phyloP scores from a whole-genome alignment of 2,329 filamentous ascomycete genomes.

The Dothideomycetes sp. region DNA sequence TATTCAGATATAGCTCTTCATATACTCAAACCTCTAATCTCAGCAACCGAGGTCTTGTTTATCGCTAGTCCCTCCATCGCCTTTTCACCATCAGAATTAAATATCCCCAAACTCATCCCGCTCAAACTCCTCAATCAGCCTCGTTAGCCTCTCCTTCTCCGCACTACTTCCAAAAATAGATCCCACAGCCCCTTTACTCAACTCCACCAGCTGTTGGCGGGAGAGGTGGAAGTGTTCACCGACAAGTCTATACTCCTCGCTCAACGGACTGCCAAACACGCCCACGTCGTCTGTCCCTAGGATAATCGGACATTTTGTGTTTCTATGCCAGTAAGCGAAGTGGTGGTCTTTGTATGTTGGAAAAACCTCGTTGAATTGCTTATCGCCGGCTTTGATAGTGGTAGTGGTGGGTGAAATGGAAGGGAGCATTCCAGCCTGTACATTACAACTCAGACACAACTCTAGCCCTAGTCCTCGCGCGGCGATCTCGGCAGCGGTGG shows the following conservation, averaged over 20 bases:
- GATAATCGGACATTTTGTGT: constrained; percentile 47
- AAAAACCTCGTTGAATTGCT: too few species aligned
- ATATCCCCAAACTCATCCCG: too few species aligned
- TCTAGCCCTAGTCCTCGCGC: constrained; percentile 53
- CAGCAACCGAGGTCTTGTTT: too few species aligned
- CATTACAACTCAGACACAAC: constrained; percentile 71
- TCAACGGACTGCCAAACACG: constrained; percentile 65
- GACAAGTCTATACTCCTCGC: constrained; percentile 66
- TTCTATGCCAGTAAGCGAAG: constrained; percentile 63
- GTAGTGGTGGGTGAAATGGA: too few species aligned
- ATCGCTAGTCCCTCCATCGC: too few species aligned
- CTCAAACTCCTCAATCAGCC: constrained; percentile 11
- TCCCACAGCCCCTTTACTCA: constrained; percentile 52
- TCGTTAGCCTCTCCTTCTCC: constrained; percentile 46
- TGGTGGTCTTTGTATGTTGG: constrained; percentile 60
- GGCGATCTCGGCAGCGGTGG: not conserved
- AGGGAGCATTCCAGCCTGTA: constrained; percentile 65
- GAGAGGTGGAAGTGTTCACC: constrained; percentile 56
- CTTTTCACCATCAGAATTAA: too few species aligned
- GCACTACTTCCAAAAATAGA: constrained; percentile 55
- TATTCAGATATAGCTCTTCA: too few species aligned
- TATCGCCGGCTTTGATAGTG: too few species aligned
- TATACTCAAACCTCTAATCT: too few species aligned
- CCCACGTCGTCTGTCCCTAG: constrained; percentile 77
- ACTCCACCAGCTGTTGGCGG: constrained; percentile 34